phyloP scores from a whole-genome alignment of 2,329 filamentous ascomycete genomes.

The Fusarium dimerum region DNA sequence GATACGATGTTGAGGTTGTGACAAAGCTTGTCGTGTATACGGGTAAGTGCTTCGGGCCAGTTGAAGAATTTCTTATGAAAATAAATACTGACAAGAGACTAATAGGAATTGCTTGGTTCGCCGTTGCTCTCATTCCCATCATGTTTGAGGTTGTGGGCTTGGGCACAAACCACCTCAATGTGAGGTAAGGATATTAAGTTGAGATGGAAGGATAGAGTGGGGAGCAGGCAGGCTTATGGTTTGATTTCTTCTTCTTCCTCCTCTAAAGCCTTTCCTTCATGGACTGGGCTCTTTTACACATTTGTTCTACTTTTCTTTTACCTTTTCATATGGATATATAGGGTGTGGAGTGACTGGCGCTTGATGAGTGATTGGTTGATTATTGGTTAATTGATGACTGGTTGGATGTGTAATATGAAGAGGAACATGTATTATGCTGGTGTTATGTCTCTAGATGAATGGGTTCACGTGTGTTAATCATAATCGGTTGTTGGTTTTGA shows the following conservation, averaged over 20 bases:
- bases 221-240: conserved; percentile 12
- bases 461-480: too few species aligned
- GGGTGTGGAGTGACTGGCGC: conserved; percentile 23
- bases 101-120: conserved; percentile 79
- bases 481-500: too few species aligned
- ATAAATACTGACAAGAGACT: conserved; percentile 3
- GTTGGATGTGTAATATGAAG: conserved; percentile 8
- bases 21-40: conserved; percentile 95
- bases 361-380: conserved; percentile 11
- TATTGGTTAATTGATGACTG: conserved; percentile 1
- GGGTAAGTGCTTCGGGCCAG: conserved; percentile 55
- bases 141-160: conserved; percentile 65
- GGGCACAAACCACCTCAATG: conserved; percentile 42
- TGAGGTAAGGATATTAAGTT: conserved; percentile 21
- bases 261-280: neutral
- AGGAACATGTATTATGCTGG: conserved; percentile 7
- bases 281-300: neutral
- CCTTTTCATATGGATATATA: conserved; percentile 23
- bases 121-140: conserved; percentile 72
- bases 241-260: neutral
- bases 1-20: conserved; percentile 98
- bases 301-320: neutral
- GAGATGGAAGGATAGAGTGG: conserved; percentile 11
- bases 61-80: neutral
- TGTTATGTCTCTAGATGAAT: neutral